A percentile compares a stretch with the other conserved stretches of the same genome.
Conservation (phyloP, 306 rosid species). For the Morella rubra region DNA sequence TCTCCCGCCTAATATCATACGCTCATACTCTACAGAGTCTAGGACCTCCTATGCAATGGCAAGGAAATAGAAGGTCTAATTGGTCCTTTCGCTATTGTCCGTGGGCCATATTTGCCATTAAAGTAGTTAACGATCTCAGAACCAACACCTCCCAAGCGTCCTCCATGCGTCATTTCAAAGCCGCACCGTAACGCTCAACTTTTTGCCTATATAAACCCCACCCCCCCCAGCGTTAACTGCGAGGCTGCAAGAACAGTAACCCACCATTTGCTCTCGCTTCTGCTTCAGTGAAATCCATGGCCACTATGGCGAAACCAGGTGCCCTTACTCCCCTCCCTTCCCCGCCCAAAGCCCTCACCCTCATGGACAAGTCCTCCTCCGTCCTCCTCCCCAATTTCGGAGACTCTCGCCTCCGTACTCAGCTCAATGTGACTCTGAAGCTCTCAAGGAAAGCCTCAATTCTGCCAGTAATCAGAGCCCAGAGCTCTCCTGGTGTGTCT, state of each 20-base stretch:
- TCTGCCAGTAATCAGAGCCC: slow-evolving; percentile 60
- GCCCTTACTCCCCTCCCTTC: slow-evolving; percentile 23
- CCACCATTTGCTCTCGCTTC: no score
- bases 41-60: no score
- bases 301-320: slow-evolving; percentile 33
- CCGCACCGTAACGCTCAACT: not conserved
- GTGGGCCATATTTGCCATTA: no score
- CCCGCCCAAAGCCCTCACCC: slow-evolving; percentile 32
- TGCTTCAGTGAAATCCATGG: slow-evolving; percentile 37
- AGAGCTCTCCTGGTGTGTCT: slow-evolving; percentile 46
- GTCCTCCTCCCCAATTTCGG: slow-evolving; percentile 15
- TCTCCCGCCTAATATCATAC: no score
- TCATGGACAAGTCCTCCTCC: slow-evolving; percentile 20
- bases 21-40: no score
- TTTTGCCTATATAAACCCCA: not conserved
- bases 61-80: no score
- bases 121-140: not conserved
- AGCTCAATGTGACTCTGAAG: slow-evolving; percentile 35
- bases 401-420: slow-evolving; percentile 31
- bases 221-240: slow-evolving; percentile 2
- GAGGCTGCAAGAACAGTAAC: not conserved
- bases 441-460: slow-evolving; percentile 37
- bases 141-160: not conserved
- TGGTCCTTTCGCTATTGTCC: no score
- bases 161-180: not conserved